These are phyloP conservation scores for Malassezia dermatis DNA, from an alignment of 1,284 basidiomycete genomes.

Conservation along the genomic window DNA sequence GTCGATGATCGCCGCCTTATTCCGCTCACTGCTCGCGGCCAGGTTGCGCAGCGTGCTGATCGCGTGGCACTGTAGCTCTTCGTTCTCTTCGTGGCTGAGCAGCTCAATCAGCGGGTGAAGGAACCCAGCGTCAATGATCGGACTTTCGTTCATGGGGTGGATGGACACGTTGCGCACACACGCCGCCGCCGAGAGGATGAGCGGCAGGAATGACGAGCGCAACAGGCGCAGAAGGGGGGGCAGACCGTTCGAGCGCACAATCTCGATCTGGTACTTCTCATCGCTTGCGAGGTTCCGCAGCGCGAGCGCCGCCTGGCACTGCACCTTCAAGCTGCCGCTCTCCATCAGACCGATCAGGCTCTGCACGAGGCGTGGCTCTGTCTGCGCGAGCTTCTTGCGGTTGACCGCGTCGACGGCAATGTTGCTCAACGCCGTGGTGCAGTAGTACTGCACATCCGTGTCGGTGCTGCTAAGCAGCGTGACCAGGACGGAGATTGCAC, in stretches of 20 bases:
- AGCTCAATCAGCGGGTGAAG: conserved; percentile 89
- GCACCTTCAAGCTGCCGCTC: conserved; percentile 91
- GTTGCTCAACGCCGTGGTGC: conserved; percentile 95
- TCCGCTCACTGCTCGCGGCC: conserved; percentile 93
- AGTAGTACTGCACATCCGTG: conserved; percentile 99
- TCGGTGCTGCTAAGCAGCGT: conserved; percentile 89
- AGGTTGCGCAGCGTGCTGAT: conserved; percentile 95
- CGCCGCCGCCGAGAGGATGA: conserved; percentile 94
- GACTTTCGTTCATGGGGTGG: conserved; percentile 94
- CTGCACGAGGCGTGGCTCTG: conserved; percentile 86
- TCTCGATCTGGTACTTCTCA: conserved; percentile 98
- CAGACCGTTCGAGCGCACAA: conserved; percentile 89
- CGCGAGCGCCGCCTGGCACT: conserved; percentile 94
- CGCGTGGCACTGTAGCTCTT: conserved; percentile 99
- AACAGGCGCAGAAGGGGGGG: conserved; percentile 83
- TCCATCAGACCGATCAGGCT: conserved; percentile 96
- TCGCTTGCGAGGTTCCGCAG: conserved; percentile 94
- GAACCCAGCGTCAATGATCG: conserved; percentile 98
- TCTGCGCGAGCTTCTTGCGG: conserved; percentile 87
- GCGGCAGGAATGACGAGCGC: conserved; percentile 93
- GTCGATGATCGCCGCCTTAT: conserved; percentile 95
- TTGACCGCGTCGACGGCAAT: conserved; percentile 65
- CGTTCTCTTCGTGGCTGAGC: conserved; percentile 93
- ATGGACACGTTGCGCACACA: conserved; percentile 99
- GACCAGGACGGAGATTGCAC: conserved; percentile 94